These are phyloP conservation scores for Rickenella mellea DNA, from an alignment of 768 basidiomycete species.

Conservation along the genomic window DNA sequence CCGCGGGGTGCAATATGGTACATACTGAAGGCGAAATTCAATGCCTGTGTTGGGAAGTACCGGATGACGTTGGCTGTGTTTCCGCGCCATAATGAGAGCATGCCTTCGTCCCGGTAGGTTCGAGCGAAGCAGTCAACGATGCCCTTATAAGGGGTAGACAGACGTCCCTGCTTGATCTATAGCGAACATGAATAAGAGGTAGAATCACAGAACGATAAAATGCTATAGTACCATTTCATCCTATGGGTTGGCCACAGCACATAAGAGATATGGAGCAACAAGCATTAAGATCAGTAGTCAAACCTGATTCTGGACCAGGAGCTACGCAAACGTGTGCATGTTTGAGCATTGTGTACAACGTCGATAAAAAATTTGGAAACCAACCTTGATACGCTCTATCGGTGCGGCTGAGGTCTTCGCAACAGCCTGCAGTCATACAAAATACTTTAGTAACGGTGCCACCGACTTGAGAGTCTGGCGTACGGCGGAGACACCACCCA, in stretches of 20 bases:
- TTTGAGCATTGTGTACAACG: background rate
- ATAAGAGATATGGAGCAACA: no score
- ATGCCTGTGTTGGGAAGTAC: slow-evolving; percentile 99
- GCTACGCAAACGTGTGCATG: no score
- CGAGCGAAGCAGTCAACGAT: slow-evolving; percentile 84
- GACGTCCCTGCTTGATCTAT: slow-evolving; percentile 99
- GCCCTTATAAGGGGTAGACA: slow-evolving; percentile 94
- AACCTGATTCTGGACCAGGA: slow-evolving; percentile 88
- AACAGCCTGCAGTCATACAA: slow-evolving; percentile 75
- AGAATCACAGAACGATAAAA: slow-evolving; percentile 1
- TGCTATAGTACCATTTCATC: slow-evolving; percentile 84
- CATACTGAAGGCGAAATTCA: slow-evolving; percentile 99
- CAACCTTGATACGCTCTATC: slow-evolving; percentile 93
- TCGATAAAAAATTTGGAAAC: slow-evolving; percentile 5
- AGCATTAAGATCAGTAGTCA: background rate
- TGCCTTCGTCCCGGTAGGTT: slow-evolving; percentile 92
- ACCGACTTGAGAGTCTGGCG: slow-evolving; percentile 19
- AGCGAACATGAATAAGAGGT: slow-evolving; percentile 12
- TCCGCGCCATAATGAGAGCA: slow-evolving; percentile 95
- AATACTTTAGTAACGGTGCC: slow-evolving; percentile 8
- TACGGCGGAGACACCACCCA: slow-evolving; percentile 93
- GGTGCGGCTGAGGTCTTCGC: slow-evolving; percentile 99
- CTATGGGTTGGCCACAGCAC: no score
- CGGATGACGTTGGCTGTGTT: slow-evolving; percentile 99
- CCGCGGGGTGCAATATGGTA: slow-evolving; percentile 12